Evolutionary conservation across 345 rosid genomes (phyloP), one percentile per base, ranked within the genome.

Genomic region (Gossypium ekmanianum): DNA sequence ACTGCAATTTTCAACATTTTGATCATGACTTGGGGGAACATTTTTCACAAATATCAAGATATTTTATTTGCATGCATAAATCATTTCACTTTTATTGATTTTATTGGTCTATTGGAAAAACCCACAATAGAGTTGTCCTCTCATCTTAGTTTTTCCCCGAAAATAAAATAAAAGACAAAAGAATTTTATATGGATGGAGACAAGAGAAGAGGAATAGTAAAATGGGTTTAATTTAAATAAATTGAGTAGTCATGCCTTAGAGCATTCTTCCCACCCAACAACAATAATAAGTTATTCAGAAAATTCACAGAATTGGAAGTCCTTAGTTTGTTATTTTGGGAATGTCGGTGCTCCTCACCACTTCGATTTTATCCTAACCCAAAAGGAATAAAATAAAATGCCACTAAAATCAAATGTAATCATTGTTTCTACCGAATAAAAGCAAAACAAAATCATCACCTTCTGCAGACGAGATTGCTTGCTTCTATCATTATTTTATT

Each of bases 1-100:
- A 11, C 57, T 17, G 47, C 45, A 20, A 0, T 34, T 63, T 74
- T 61, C 76, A 74, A 74, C 76, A 20, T 48, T 6, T 26, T 26
- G 58, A 74, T 62, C 70, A 74, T 74, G 70, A 74, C 69, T 61
- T 17, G 14, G 11, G 20, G 43, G 5, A 48, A 9, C 43, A 61
- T 74, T 61, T 22, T 56, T 59, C 3, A 44, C 47, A 72, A 58
- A 73, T 14, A 73, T 52, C 61, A 52, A 50, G 63, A 54, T 39
- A 52, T 71, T 55, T 56, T 27, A 58, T 39, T 20, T 41, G 51
- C 74, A 34, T 71, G 62, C 29, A 54, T 52, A 29, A 43, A 10
- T 41, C 9, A 41, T 41, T 52, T 10, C 14, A 43, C 9, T 18
- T 58, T 62, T 29, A 29, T 29, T 27, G 3, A 3, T 29, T 29